Evolutionary conservation across 805 yeast species (phyloP), one percentile per base, ranked within the genome.

Genomic region (Brettanomyces custersianus): DNA sequence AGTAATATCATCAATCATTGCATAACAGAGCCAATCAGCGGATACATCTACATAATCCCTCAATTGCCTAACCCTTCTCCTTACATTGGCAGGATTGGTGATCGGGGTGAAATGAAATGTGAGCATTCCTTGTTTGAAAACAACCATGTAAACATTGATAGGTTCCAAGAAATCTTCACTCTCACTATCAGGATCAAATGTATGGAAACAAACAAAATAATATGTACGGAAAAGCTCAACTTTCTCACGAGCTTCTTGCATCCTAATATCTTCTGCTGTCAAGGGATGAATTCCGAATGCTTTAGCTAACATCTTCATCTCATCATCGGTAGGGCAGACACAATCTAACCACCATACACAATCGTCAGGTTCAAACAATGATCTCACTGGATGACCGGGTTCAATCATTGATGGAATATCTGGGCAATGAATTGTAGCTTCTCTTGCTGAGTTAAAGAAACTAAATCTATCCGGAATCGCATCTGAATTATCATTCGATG

Each of bases 321-420:
- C 98, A 16, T 78, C 77, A 53, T 90, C 97, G 0, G 96, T 85
- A 5, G 98, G 97, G 52, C 95, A 81, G 29, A 77, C 66, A 54
- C 96, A 87, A 57, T 92, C 96, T 30, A 92, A 64, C 96, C 96
- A 90, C 97, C 97, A 88, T 5, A 87, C 77, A 3, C 87, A 80
- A 39, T 79, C 77, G 15, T 79, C 79, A 31, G 73, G 70, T 37
- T 72, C 70, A 54, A 88, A 86, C 31, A 87, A 58, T n/a, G 76
- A 74, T 39, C 77, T 68, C 47, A 83, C 74, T 3, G 80, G 65
- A 45, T 75, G 72, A 1, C 76, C 81, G 2, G 77, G 74, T n/a
- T 62, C 63, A 3, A 84, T 73, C 37, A 90, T 60, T 1, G 92
- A 76, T 3, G 92, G 80, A 27, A 90, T 70, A 51, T 86, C 95